Base-by-base conservation (phyloP, 257 asterid species). In the Nicotiana attenuata region DNA sequence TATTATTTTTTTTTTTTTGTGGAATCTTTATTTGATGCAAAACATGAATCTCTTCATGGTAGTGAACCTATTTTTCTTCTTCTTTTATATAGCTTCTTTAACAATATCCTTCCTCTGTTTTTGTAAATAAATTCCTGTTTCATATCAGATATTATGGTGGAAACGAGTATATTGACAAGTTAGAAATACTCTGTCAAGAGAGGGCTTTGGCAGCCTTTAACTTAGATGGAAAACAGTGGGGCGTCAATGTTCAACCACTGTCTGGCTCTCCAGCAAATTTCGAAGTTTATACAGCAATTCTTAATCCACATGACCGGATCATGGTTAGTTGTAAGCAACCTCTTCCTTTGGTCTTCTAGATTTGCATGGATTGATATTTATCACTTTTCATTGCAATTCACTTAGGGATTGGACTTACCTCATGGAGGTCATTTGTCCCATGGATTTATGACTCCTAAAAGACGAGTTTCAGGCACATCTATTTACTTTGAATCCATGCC, bases 181-280 rank as follows among this genome's bases (percentile, higher is more conserved):
- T 96, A 77, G 99, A 96, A 91, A 84, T 61, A 83, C 97, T 94
- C 81, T 96, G 98, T 82, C 99, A 96, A 91, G 85, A 88, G 90
- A 92, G 99, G 81, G 98, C 99, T 77, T 93, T 94, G 59, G 95
- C 91, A 50, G 98, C 99, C 75, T 96, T 96, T 90, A 86, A 90
- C 85, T 81, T 96, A 88, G 98, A 96, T 85, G 88, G 83, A 59
- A 85, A 81, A 33, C 85, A 90, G 65, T 96, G 99, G 98, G 98
- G 97, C 16, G 98, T 96, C 20, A 96, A 94, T 86, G 99, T 96
- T 76, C 98, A 94, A 84, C 97, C 99, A 60, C 80, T 94, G 35
- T 96, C 99, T 35, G 99, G 98, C 82, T 94, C 99, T 79, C 98
- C 99, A 65, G 99, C 99, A 77, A 96, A 96, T 90, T 96, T 96